Evolutionary conservation across 805 yeast species (phyloP), one percentile per base, ranked within the genome.

Genomic region (Candida ulmi): DNA sequence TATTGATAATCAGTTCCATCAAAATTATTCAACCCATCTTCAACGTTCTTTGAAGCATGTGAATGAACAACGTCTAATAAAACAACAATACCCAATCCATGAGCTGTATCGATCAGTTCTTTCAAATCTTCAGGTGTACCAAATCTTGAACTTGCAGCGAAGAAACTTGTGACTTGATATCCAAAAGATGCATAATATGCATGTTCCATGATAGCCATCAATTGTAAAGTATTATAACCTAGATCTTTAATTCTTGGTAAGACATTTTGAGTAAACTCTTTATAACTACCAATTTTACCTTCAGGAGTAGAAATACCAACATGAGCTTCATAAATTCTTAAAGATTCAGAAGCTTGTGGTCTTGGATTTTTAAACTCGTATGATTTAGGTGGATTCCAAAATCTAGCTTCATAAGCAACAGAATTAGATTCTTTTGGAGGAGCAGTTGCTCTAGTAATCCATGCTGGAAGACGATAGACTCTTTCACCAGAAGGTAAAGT

Each of bases 181-280:
- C 99, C 99, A 60, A 91, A 91, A 2, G 96, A 87, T 1, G 97
- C 99, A 60, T 91, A 91, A 60, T 91, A 91, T 2, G 99, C 98
- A 60, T 91, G 99, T 63, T 91, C 99, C 99, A 91, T 91, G 33
- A 91, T 75, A 0, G 99, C 97, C 99, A 91, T 91, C 56, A 91
- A 71, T 64, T 91, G 99, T 52, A 91, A 83, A 5, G 95, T 80
- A 61, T 93, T 88, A 62, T 91, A 91, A 28, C 97, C 97, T 43
- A 90, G 71, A 46, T 82, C 76, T 50, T 78, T 79, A 50, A 91
- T 86, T 33, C 82, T 71, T n/a, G 98, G 98, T 45, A 91, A 72
- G 11, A 88, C 71, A 47, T 85, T 80, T 33, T 66, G 50, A 12
- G 96, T 83, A 60, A 91, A 91, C 59, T 91, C 95, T 48, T 76